Conservation (phyloP, 352 stramenopile genomes). For the Pythium apleroticum region DNA sequence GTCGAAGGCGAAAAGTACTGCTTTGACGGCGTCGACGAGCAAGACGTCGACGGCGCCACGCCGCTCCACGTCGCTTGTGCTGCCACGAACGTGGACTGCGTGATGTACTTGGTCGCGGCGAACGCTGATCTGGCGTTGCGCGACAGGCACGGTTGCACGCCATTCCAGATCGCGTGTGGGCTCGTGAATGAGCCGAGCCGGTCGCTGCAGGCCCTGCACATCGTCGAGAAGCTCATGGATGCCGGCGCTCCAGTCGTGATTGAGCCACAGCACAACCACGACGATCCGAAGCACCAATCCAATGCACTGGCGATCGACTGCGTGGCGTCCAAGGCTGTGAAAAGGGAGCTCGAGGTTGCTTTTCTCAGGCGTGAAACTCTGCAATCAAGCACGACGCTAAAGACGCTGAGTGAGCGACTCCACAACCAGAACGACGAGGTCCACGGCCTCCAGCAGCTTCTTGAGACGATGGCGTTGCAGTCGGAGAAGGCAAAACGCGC, state of each 20-base stretch:
- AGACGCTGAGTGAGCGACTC: slow-evolving; percentile 1
- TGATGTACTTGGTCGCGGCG: slow-evolving; percentile 61
- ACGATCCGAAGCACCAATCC: not conserved
- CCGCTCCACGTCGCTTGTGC: slow-evolving; percentile 58
- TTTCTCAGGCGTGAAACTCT: slow-evolving; percentile 48
- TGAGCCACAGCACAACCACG: not conserved
- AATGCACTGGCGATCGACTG: slow-evolving; percentile 41
- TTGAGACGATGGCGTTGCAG: not conserved
- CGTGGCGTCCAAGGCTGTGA: slow-evolving; percentile 44
- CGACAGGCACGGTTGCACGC: slow-evolving; percentile 32
- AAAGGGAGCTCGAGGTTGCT: slow-evolving; percentile 55
- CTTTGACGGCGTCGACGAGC: slow-evolving; percentile 53
- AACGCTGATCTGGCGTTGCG: slow-evolving; percentile 43
- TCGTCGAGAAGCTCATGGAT: slow-evolving; percentile 51
- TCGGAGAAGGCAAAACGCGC: not conserved
- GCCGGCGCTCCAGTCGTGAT: slow-evolving; percentile 37
- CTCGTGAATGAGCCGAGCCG: slow-evolving; percentile 40
- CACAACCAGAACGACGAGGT: slow-evolving; percentile 2
- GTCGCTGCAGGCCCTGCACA: slow-evolving; percentile 32
- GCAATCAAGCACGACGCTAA: not conserved
- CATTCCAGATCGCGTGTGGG: slow-evolving; percentile 50
- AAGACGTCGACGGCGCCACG: slow-evolving; percentile 49
- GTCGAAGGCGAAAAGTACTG: slow-evolving; percentile 38
- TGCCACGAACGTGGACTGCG: slow-evolving; percentile 39
- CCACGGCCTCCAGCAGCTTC: not conserved